Evolutionary conservation across 495 filamentous ascomycete genomes (phyloP).

Genomic region (Penicillium cinerascens): DNA sequence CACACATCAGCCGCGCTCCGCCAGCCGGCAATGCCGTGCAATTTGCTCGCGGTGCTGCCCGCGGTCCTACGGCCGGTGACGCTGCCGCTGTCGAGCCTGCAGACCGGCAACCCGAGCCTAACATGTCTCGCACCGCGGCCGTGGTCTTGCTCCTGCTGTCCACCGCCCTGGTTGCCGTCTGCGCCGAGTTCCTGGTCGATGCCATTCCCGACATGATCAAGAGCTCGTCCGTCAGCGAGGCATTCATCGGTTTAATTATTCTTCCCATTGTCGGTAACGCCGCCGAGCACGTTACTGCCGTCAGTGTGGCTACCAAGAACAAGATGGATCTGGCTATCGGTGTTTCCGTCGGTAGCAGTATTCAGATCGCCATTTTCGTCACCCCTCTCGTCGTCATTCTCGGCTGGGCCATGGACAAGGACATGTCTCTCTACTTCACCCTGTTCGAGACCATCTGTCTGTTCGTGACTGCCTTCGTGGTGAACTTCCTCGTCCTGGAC

Average conservation of each 20-base stretch:
- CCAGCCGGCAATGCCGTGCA: conserved; percentile 38
- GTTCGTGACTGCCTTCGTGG: conserved; percentile 81
- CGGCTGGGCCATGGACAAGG: conserved; percentile 78
- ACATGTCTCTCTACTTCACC: conserved; percentile 88
- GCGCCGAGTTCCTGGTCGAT: conserved; percentile 84
- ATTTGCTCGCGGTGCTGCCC: conserved; percentile 37
- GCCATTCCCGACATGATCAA: conserved; percentile 71
- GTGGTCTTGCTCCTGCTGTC: conserved; percentile 70
- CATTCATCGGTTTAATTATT: conserved; percentile 86
- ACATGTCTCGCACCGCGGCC: conserved; percentile 71
- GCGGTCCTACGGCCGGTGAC: conserved; percentile 20
- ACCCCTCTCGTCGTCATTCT: conserved; percentile 85
- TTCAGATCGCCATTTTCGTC: conserved; percentile 83
- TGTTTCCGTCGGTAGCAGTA: conserved; percentile 81
- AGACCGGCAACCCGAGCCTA: conserved; percentile 45
- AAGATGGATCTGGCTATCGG: conserved; percentile 96
- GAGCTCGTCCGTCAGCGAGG: conserved; percentile 61
- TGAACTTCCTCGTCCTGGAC: conserved; percentile 87
- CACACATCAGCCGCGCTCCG: conserved; percentile 55
- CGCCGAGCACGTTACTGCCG: conserved; percentile 87
- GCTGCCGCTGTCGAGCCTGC: conserved; percentile 27
- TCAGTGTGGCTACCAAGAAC: conserved; percentile 85
- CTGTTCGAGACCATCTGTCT: conserved; percentile 86
- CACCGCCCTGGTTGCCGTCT: conserved; percentile 76
- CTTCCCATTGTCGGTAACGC: conserved; percentile 90